A percentile compares a stretch with the other conserved stretches of the same genome.
Conservation (phyloP, 768 basidiomycete species). For the Coprinopsis strossmayeri region DNA sequence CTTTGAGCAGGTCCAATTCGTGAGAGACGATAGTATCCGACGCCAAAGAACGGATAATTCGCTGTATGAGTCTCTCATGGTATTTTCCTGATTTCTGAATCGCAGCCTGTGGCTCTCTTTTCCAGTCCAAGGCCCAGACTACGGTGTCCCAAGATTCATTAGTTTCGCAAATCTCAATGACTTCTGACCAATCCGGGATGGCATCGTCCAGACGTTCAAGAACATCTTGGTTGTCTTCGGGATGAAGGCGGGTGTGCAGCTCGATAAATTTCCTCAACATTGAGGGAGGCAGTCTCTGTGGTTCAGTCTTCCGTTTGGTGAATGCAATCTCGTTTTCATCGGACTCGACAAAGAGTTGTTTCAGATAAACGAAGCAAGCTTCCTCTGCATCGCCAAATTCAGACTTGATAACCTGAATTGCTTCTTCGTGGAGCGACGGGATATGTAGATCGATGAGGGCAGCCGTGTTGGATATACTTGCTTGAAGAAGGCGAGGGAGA, state of each 20-base stretch:
- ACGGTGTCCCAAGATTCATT: conserved; percentile 66
- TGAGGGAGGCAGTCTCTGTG: conserved; percentile 41
- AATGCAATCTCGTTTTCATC: conserved; percentile 34
- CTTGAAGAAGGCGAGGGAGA: conserved; percentile 57
- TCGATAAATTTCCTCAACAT: conserved; percentile 61
- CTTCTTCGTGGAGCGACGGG: conserved; percentile 60
- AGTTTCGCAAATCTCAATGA: conserved; percentile 61
- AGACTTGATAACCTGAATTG: conserved; percentile 43
- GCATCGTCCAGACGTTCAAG: conserved; percentile 49
- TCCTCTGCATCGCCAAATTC: conserved; percentile 25
- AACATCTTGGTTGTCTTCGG: conserved; percentile 53
- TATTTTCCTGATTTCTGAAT: conserved; percentile 60
- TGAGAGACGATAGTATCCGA: conserved; percentile 21
- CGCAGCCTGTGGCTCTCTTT: conserved; percentile 57
- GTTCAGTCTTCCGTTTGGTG: conserved; percentile 17
- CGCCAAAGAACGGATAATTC: conserved; percentile 34
- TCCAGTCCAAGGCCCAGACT: conserved; percentile 71
- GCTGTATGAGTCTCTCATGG: conserved; percentile 42
- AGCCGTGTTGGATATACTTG: conserved; percentile 63
- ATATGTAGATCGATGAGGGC: conserved; percentile 61
- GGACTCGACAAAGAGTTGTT: conserved; percentile 57
- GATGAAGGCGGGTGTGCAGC: conserved; percentile 68
- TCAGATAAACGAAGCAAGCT: conserved; percentile 72
- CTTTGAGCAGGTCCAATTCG: conserved; percentile 44
- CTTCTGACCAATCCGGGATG: conserved; percentile 47